phyloP scores from a whole-genome alignment of 2,329 filamentous ascomycete genomes.

The Rhynchosporium graminicola region DNA sequence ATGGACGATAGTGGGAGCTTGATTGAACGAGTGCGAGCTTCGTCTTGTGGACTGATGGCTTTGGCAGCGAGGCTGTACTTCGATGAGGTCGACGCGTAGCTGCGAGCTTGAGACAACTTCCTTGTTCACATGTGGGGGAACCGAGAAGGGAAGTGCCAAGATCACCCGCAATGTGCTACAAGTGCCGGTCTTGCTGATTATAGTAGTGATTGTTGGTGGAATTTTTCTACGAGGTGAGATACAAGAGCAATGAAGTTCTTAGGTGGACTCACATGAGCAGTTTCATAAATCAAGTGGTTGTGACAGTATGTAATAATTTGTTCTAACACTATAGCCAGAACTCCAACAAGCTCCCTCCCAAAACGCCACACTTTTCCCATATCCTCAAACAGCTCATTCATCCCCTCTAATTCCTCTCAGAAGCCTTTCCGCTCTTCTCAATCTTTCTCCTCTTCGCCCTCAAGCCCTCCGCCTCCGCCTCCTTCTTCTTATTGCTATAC shows the following conservation, averaged over 20 bases:
- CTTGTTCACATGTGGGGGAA: slow-evolving; percentile 12
- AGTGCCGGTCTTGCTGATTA: not conserved
- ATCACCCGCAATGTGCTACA: not conserved
- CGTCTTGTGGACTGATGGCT: not conserved
- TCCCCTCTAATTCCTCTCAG: slow-evolving; percentile 11
- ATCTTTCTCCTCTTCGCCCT: slow-evolving; percentile 87
- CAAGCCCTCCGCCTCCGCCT: slow-evolving; percentile 83
- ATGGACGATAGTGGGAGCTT: not conserved
- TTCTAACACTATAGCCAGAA: slow-evolving; percentile 18
- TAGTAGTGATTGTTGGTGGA: not conserved
- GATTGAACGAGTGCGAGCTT: not conserved
- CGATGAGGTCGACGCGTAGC: slow-evolving; percentile 7
- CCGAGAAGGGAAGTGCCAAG: not conserved
- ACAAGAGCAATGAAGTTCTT: not conserved
- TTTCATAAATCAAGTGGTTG: not conserved
- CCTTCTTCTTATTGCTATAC: slow-evolving; percentile 92
- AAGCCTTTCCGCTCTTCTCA: slow-evolving; percentile 55
- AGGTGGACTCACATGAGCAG: not conserved
- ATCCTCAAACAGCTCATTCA: slow-evolving; percentile 8
- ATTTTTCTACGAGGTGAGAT: too few species aligned
- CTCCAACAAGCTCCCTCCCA: slow-evolving; percentile 13
- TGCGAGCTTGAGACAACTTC: not conserved
- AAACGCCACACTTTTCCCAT: slow-evolving; percentile 24
- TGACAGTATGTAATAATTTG: slow-evolving; percentile 8
- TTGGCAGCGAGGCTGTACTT: not conserved